Conservation (phyloP, 352 stramenopile species). For the Aphanomyces euteiches region DNA sequence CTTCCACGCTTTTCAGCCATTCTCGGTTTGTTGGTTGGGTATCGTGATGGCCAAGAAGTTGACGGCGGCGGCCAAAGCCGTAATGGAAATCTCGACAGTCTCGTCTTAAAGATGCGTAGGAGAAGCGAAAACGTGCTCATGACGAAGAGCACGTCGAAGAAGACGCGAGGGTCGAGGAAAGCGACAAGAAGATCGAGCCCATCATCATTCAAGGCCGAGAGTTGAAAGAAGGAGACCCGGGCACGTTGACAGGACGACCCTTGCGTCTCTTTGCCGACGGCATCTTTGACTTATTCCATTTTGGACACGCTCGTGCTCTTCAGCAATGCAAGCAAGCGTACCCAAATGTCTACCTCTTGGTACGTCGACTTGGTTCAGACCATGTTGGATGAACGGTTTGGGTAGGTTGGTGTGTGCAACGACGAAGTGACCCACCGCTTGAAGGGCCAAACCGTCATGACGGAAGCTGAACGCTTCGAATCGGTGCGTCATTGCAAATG, state of each 20-base stretch:
- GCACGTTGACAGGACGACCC: slow-evolving; percentile 66
- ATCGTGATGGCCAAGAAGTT: slow-evolving; percentile 20
- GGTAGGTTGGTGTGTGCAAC: slow-evolving; percentile 72
- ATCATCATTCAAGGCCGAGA: slow-evolving; percentile 16
- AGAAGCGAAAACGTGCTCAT: slow-evolving; percentile 27
- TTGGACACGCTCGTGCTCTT: slow-evolving; percentile 72
- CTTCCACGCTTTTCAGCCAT: slow-evolving; percentile 2
- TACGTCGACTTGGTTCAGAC: background rate
- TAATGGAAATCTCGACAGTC: no score
- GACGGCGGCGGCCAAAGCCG: no score
- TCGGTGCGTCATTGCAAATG: slow-evolving; percentile 80
- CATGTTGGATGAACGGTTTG: background rate
- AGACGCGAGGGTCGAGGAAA: background rate
- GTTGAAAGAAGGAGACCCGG: slow-evolving; percentile 44
- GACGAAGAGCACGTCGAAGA: slow-evolving; percentile 15
- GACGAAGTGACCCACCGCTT: slow-evolving; percentile 84
- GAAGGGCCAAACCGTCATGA: slow-evolving; percentile 86
- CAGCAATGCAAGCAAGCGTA: slow-evolving; percentile 86
- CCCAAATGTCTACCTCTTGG: slow-evolving; percentile 75
- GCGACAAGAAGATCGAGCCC: slow-evolving; percentile 6
- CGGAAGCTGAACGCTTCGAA: slow-evolving; percentile 83
- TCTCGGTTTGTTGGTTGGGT: background rate
- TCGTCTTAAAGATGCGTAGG: background rate
- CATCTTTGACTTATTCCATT: slow-evolving; percentile 89
- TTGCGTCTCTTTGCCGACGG: slow-evolving; percentile 83